Evolutionary conservation across 352 stramenopile genomes (phyloP).

Genomic region (Globisporangium canariense): DNA sequence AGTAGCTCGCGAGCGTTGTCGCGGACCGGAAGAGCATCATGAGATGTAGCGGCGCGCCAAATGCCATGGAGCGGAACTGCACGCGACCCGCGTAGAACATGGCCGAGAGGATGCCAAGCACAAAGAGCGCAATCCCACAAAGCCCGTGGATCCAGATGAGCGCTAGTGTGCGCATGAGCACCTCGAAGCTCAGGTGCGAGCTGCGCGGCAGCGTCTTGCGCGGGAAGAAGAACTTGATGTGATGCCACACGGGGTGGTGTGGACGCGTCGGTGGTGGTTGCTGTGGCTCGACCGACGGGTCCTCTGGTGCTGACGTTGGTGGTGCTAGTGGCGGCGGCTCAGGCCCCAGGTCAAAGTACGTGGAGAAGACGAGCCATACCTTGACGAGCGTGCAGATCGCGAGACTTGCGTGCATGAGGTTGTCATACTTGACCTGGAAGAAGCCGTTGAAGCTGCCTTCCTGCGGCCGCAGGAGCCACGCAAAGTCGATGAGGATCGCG

Average conservation of each 20-base stretch:
- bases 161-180: slow-evolving; percentile 63
- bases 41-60: slow-evolving; percentile 62
- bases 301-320: background rate
- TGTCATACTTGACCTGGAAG: slow-evolving; percentile 39
- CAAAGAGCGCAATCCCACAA: slow-evolving; percentile 46
- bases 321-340: slow-evolving; percentile 5
- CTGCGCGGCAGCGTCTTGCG: slow-evolving; percentile 62
- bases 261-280: background rate
- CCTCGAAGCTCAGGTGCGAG: slow-evolving; percentile 59
- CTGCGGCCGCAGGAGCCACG: slow-evolving; percentile 66
- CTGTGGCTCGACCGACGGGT: background rate
- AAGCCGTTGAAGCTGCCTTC: slow-evolving; percentile 63
- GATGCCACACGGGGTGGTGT: slow-evolving; percentile 42
- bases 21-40: slow-evolving; percentile 57
- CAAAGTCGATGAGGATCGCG: slow-evolving; percentile 46
- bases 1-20: slow-evolving; percentile 48
- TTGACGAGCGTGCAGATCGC: slow-evolving; percentile 55
- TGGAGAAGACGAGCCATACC: slow-evolving; percentile 63
- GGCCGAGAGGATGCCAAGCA: slow-evolving; percentile 44
- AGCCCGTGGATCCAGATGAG: slow-evolving; percentile 70
- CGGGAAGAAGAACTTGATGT: slow-evolving; percentile 64
- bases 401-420: slow-evolving; percentile 45
- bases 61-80: slow-evolving; percentile 42
- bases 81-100: slow-evolving; percentile 38
- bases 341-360: slow-evolving; percentile 49